phyloP scores from a whole-genome alignment of 768 basidiomycete species.

The Agrocybe pediades region DNA sequence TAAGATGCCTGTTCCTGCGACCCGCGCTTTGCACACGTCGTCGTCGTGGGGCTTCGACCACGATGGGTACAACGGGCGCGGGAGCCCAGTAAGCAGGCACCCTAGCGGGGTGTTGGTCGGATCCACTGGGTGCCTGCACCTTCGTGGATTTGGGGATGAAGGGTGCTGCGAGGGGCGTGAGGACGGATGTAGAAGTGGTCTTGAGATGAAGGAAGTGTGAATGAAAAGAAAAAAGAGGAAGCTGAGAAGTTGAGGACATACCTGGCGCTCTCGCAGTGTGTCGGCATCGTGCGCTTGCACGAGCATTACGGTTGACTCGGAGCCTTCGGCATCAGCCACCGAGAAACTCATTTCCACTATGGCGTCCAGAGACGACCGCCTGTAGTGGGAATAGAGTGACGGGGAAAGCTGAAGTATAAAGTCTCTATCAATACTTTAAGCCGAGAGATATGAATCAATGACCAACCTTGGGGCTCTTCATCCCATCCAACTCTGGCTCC shows the following conservation, averaged over 20 bases:
- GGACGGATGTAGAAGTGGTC: not conserved
- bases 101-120: not conserved
- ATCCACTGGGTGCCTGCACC: not conserved
- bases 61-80: not conserved
- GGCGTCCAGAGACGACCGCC: not conserved
- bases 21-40: not conserved
- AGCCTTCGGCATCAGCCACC: not conserved
- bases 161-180: not conserved
- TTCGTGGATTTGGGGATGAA: not conserved
- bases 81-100: not conserved
- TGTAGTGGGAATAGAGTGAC: not conserved
- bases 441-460: not conserved
- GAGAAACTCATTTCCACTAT: not conserved
- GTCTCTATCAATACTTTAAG: not conserved
- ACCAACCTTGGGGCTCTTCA: not conserved
- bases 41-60: not conserved
- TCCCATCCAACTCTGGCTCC: not conserved
- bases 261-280: not conserved
- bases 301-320: not conserved
- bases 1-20: not conserved
- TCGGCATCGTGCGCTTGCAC: not conserved
- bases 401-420: not conserved
- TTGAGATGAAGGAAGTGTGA: not conserved
- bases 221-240: not conserved
- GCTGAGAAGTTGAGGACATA: no score